Evolutionary conservation across 306 rosid species (phyloP).

Genomic region (Bauhinia variegata): DNA sequence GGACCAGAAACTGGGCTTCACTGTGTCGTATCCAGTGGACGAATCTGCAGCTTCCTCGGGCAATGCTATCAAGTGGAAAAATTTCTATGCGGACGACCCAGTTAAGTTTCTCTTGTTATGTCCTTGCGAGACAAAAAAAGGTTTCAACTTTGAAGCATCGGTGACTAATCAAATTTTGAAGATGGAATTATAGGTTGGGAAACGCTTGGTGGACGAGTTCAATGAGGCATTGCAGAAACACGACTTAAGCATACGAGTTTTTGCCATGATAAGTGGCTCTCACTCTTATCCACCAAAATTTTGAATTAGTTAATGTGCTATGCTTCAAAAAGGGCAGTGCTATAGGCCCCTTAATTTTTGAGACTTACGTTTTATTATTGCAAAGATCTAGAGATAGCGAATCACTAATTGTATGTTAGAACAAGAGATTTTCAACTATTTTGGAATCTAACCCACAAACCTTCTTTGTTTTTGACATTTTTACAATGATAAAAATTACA

Average conservation of each 20-base stretch:
- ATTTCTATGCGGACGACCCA: conserved; percentile 50
- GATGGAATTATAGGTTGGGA: conserved; percentile 50
- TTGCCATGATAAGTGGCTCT: conserved; percentile 46
- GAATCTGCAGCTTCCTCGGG: conserved; percentile 35
- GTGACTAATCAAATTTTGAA: neutral
- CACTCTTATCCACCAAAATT: neutral
- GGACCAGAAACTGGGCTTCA: conserved; percentile 58
- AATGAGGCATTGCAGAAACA: conserved; percentile 57
- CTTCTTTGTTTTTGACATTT: no score
- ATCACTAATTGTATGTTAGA: no score
- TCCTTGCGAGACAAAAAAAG: neutral
- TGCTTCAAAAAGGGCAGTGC: no score
- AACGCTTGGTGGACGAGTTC: conserved; percentile 50
- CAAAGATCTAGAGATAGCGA: no score
- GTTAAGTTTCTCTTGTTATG: conserved; percentile 48
- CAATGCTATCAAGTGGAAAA: conserved; percentile 52
- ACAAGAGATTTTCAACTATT: no score
- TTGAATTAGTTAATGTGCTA: neutral
- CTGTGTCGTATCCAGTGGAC: conserved; percentile 52
- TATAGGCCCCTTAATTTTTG: no score
- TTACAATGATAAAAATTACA: no score
- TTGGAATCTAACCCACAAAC: no score
- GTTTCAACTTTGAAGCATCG: neutral
- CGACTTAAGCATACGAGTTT: conserved; percentile 54
- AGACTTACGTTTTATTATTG: no score